Evolutionary conservation across 768 basidiomycete genomes (phyloP).

Genomic region (Mycena alexandri): DNA sequence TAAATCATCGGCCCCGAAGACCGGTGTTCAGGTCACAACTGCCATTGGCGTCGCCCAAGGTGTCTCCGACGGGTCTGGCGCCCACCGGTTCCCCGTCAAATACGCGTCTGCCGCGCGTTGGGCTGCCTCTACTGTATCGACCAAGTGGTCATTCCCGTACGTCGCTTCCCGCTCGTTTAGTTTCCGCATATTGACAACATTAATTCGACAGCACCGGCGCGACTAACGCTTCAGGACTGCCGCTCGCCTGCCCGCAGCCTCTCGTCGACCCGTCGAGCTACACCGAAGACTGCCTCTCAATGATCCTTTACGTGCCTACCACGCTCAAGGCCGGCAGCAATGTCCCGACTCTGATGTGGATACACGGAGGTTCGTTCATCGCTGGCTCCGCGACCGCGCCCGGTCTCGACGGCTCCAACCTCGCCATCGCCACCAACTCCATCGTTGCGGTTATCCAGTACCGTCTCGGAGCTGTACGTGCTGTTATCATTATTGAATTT

Average conservation of each 20-base stretch:
- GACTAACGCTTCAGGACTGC: slow-evolving; percentile 66
- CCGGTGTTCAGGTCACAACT: slow-evolving; percentile 52
- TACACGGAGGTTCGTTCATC: slow-evolving; percentile 89
- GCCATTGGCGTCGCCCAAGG: slow-evolving; percentile 71
- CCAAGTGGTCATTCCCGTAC: slow-evolving; percentile 75
- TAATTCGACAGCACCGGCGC: slow-evolving; percentile 58
- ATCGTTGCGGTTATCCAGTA: slow-evolving; percentile 90
- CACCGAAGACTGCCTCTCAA: slow-evolving; percentile 86
- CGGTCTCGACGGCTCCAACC: slow-evolving; percentile 81
- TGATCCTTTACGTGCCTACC: slow-evolving; percentile 78
- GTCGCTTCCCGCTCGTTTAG: slow-evolving; percentile 40
- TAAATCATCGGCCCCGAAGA: neutral
- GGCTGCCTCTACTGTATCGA: slow-evolving; percentile 65
- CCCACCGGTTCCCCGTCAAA: slow-evolving; percentile 70
- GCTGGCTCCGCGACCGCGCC: slow-evolving; percentile 77
- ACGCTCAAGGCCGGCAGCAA: slow-evolving; percentile 48
- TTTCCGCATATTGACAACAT: slow-evolving; percentile 13
- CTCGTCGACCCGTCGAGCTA: slow-evolving; percentile 60
- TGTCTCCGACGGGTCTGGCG: slow-evolving; percentile 60
- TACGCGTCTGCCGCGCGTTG: slow-evolving; percentile 77
- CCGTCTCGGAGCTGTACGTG: slow-evolving; percentile 79
- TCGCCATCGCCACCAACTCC: slow-evolving; percentile 77
- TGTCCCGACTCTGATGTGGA: slow-evolving; percentile 74
- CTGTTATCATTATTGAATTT: slow-evolving; percentile 5
- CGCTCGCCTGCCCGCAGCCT: slow-evolving; percentile 80